A percentile compares a stretch with the other conserved stretches of the same genome.
Conservation (phyloP, 139 green algal species). For the Chlorella sp. region DNA sequence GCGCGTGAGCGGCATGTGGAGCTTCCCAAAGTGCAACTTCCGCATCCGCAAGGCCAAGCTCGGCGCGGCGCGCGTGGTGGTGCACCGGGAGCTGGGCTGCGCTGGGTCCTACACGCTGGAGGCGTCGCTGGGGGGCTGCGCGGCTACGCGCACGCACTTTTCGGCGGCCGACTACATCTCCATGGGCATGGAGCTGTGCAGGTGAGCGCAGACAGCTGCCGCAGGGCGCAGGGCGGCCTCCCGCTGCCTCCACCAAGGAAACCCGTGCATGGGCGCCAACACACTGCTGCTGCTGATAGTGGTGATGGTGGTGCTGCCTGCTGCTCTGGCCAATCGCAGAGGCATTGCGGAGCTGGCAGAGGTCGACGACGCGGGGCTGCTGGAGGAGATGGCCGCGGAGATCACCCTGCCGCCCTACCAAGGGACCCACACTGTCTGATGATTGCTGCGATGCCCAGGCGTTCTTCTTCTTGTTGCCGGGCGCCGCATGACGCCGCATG, state of each 20-base stretch:
- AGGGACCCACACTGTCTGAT: background rate
- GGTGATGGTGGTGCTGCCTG: background rate
- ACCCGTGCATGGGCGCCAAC: background rate
- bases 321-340: constrained; percentile 7
- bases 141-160: constrained; percentile 18
- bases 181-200: constrained; percentile 27
- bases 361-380: constrained; percentile 32
- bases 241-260: no score
- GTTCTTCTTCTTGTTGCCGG: no score
- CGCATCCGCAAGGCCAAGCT: constrained; percentile 11
- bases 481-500: no score
- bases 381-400: constrained; percentile 31
- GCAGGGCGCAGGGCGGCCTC: background rate
- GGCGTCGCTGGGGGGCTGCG: constrained; percentile 24
- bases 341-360: constrained; percentile 38
- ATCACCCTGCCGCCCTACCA: constrained; percentile 11
- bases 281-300: background rate
- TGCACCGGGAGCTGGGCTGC: constrained; percentile 3
- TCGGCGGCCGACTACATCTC: constrained; percentile 27
- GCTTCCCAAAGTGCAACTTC: constrained; percentile 25
- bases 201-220: constrained; percentile 11
- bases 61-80: background rate
- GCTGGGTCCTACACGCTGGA: constrained; percentile 37
- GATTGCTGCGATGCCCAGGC: no score
- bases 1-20: constrained; percentile 2